phyloP scores from a whole-genome alignment of 148 eudicot genomes.

The Rhododendron kiyosumense region DNA sequence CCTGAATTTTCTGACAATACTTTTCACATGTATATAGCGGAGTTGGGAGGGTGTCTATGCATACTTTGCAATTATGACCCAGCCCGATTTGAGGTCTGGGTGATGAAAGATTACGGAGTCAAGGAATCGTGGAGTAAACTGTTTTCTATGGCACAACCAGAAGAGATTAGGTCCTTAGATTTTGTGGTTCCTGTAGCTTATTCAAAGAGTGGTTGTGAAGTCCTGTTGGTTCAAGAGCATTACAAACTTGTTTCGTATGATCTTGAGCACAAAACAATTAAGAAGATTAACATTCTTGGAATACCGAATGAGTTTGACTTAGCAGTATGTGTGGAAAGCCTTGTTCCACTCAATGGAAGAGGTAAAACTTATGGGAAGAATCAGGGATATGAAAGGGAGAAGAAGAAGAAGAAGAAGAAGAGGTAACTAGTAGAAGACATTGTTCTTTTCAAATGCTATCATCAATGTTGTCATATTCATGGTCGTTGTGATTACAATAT shows the following conservation, averaged over 20 bases:
- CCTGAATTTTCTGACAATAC: constrained; percentile 13
- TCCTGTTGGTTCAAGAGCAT: background rate
- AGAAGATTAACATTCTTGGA: too few relatives aligned
- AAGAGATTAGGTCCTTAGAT: background rate
- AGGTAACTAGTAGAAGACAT: too few relatives aligned
- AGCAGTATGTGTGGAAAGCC: too few relatives aligned
- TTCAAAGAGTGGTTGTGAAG: background rate
- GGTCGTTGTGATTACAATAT: too few relatives aligned
- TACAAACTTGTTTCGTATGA: background rate
- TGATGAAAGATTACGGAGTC: constrained; percentile 1
- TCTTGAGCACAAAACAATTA: background rate
- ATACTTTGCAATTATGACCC: background rate
- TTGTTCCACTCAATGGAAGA: too few relatives aligned
- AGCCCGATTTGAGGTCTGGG: constrained; percentile 23
- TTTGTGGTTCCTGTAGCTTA: background rate
- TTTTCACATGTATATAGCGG: constrained; percentile 9
- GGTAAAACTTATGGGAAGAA: too few relatives aligned
- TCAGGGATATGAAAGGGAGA: too few relatives aligned
- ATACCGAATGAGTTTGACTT: too few relatives aligned
- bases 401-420: too few relatives aligned
- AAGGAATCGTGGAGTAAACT: background rate
- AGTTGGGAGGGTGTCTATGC: constrained; percentile 18
- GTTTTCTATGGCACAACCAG: background rate
- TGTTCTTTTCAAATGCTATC: too few relatives aligned
- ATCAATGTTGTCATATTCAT: too few relatives aligned